Conservation (phyloP, 2,329 filamentous ascomycete species). For the Daldinia eschscholtzii region DNA sequence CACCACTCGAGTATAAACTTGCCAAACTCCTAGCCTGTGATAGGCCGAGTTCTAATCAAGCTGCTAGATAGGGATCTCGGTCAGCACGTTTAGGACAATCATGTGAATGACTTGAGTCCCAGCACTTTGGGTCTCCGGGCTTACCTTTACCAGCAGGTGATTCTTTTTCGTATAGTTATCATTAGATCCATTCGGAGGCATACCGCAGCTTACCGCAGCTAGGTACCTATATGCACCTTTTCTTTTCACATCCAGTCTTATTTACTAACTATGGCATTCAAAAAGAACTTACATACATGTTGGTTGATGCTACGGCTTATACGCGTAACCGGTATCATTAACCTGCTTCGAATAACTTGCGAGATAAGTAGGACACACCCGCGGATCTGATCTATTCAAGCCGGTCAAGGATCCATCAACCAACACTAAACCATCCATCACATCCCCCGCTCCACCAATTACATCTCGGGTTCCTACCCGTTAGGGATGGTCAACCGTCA, state of each 20-base stretch:
- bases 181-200: background rate
- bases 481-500: constrained; percentile 35
- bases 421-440: constrained; percentile 16
- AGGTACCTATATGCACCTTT: background rate
- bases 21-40: background rate
- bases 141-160: background rate
- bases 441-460: constrained; percentile 14
- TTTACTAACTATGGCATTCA: background rate
- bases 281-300: background rate
- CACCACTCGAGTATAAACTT: background rate
- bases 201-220: background rate
- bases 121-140: background rate
- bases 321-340: background rate
- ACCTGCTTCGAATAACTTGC: constrained; percentile 1
- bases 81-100: background rate
- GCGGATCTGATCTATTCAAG: constrained; percentile 30
- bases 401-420: constrained; percentile 21
- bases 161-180: background rate
- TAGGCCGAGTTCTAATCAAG: background rate
- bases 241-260: background rate
- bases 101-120: background rate
- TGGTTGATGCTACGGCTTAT: background rate
- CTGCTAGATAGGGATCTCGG: constrained; percentile 4
- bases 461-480: constrained; percentile 29
- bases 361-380: constrained; percentile 3